Base-by-base conservation (phyloP, 169 alveolate genomes). In the Cryptosporidium meleagridis region DNA sequence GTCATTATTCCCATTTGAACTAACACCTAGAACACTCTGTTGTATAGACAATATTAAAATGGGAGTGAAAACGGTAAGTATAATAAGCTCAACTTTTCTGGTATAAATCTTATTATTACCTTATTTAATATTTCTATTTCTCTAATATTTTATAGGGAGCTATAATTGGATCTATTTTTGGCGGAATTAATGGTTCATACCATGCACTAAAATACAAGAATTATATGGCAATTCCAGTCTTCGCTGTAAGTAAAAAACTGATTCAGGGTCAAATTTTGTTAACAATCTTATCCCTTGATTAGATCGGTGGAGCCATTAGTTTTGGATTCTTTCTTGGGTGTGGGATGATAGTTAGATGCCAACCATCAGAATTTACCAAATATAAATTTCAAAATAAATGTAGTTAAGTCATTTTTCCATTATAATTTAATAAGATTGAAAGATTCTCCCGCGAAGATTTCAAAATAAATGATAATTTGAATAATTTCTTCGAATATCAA, bases 111-210 rank as follows among this genome's bases (percentile, higher is more conserved):
- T 37, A 69, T 69, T 7, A 37, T 37, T 8, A 21, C 48, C 44
- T 6, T 3, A 10, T 70, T 44, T 44, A 70, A n/a, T 31, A 29
- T 21, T 18, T 26, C 45, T 52, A 10, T 37, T 31, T 53, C 33
- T 10, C 4, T 18, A 1, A 7, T 21, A 55, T 5, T 55, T 55
- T 14, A 14, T 51, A 95, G 97, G 98, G 98, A 7, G 96, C 96
- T 3, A 94, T 95, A 55, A 96, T 96, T 41, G 98, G 98, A 29
- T 97, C 97, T n/a, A 95, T 96, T 45, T 96, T 96, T 75, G 98
- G 98, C 0, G 93, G 95, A 35, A 85, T 96, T 58, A 96, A 97
- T 44, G 98, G 98, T 18, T 51, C 93, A 33, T 96, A 96, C 62
- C 95, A 96, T 21, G 93, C 97, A 7, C 41, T 95, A 45, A 94